Evolutionary conservation across 2,329 filamentous ascomycete genomes (phyloP).

Genomic region (Colletotrichum eremochloae): DNA sequence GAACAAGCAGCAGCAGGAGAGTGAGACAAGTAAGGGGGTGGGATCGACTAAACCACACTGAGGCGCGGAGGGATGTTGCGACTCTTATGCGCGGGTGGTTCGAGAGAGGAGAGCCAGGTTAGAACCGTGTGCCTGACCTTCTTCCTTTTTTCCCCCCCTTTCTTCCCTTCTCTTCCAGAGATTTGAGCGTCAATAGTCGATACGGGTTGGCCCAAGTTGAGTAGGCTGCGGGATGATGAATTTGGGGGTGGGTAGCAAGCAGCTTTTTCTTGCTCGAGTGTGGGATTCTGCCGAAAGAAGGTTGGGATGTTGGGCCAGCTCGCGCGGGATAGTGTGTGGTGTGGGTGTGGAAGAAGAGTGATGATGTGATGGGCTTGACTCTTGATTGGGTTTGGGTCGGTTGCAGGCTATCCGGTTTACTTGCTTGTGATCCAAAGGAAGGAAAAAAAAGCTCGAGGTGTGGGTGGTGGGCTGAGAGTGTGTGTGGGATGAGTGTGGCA

Average conservation of each 20-base stretch:
- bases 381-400: constrained; percentile 27
- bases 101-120: constrained; percentile 19
- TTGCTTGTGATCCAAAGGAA: constrained; percentile 32
- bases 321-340: constrained; percentile 18
- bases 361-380: constrained; percentile 42
- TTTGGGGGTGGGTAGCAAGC: constrained; percentile 26
- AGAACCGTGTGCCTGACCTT: constrained; percentile 20
- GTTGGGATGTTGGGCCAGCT: constrained; percentile 28
- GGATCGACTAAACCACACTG: constrained; percentile 24
- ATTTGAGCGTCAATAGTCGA: constrained; percentile 34
- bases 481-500: constrained; percentile 33
- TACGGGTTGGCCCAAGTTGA: constrained; percentile 19
- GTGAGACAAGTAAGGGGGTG: constrained; percentile 39
- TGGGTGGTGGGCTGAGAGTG: constrained; percentile 8
- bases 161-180: neutral
- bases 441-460: constrained; percentile 1
- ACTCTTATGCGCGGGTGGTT: constrained; percentile 37
- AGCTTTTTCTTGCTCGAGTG: constrained; percentile 34
- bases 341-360: constrained; percentile 25
- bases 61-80: constrained; percentile 39
- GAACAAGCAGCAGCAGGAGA: constrained; percentile 13
- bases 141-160: neutral
- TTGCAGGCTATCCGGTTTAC: constrained; percentile 33
- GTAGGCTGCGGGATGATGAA: constrained; percentile 31
- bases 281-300: constrained; percentile 35